Conservation (phyloP, 78 protist species). For the Pelomyxa schiedti region DNA sequence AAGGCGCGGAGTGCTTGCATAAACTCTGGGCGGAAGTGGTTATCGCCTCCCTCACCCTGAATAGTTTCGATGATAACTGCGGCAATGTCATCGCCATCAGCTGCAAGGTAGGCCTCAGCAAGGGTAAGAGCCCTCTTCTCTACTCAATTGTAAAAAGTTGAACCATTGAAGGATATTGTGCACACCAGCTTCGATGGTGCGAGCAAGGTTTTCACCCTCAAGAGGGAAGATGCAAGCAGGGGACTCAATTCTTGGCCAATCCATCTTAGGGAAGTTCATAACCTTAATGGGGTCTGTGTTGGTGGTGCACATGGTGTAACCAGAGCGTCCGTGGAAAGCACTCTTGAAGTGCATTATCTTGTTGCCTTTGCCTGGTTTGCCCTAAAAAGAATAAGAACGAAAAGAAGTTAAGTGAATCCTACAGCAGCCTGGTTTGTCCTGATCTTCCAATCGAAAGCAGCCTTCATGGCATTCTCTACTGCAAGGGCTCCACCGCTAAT, state of each 20-base stretch:
- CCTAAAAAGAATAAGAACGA: slow-evolving; percentile 1
- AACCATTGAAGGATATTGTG: no score
- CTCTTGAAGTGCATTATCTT: slow-evolving; percentile 4
- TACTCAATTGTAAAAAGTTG: no score
- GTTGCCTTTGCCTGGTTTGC: slow-evolving; percentile 2
- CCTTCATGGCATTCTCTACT: slow-evolving; percentile 8
- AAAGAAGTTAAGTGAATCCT: no score
- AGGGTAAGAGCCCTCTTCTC: not conserved
- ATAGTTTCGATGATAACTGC: not conserved
- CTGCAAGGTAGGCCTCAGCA: not conserved
- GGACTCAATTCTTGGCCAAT: not conserved
- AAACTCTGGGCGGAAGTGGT: not conserved
- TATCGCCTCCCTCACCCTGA: not conserved
- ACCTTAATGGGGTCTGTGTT: no score
- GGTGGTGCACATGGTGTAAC: slow-evolving; percentile 11
- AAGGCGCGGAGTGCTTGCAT: not conserved
- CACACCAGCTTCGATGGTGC: not conserved
- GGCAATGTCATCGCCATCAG: not conserved
- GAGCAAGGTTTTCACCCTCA: not conserved
- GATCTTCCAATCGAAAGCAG: slow-evolving; percentile 20
- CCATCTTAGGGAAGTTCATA: not conserved
- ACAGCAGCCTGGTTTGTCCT: no score
- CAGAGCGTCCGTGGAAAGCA: slow-evolving; percentile 12
- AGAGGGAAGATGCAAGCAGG: not conserved
- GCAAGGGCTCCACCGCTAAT: slow-evolving; percentile 7